Evolutionary conservation across 1,139 yeast species (phyloP).

Genomic region (Lodderomyces jiufengensis): DNA sequence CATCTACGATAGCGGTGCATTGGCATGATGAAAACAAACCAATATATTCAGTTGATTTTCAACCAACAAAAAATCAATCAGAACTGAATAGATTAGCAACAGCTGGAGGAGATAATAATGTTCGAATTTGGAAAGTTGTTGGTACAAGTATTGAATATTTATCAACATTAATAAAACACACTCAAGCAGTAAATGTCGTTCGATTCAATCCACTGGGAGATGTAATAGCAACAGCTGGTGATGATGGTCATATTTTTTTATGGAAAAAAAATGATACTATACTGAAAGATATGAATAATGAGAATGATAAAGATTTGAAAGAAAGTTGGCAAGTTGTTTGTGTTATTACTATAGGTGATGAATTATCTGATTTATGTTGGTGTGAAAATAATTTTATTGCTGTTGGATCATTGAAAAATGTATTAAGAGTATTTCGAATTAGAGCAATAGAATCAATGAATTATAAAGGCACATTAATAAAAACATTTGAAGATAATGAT

Average conservation of each 20-base stretch:
- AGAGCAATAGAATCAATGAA: slow-evolving; percentile 27
- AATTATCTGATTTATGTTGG: slow-evolving; percentile 2
- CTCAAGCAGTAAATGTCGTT: slow-evolving; percentile 91
- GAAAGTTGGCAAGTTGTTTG: slow-evolving; percentile 62
- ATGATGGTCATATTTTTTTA: slow-evolving; percentile 81
- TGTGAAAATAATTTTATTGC: slow-evolving; percentile 60
- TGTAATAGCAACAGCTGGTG: slow-evolving; percentile 84
- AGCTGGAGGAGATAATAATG: slow-evolving; percentile 92
- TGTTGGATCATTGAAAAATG: slow-evolving; percentile 92
- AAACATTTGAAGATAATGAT: slow-evolving; percentile 66
- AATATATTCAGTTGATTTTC: slow-evolving; percentile 78
- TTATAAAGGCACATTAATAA: slow-evolving; percentile 54
- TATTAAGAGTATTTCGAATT: slow-evolving; percentile 58
- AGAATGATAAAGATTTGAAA: slow-evolving; percentile 42
- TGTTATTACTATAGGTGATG: slow-evolving; percentile 37
- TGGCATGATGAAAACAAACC: slow-evolving; percentile 86
- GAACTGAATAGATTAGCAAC: slow-evolving; percentile 57
- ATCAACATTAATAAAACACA: slow-evolving; percentile 79
- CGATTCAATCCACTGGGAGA: slow-evolving; percentile 70
- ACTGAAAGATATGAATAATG: slow-evolving; percentile 51
- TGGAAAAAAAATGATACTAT: slow-evolving; percentile 65
- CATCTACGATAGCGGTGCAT: slow-evolving; percentile 63
- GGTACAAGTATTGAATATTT: slow-evolving; percentile 48
- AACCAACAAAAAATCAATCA: slow-evolving; percentile 36
- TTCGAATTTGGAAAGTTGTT: slow-evolving; percentile 56